Conservation (phyloP, 1,284 basidiomycete species). For the Pterulicium gracile region DNA sequence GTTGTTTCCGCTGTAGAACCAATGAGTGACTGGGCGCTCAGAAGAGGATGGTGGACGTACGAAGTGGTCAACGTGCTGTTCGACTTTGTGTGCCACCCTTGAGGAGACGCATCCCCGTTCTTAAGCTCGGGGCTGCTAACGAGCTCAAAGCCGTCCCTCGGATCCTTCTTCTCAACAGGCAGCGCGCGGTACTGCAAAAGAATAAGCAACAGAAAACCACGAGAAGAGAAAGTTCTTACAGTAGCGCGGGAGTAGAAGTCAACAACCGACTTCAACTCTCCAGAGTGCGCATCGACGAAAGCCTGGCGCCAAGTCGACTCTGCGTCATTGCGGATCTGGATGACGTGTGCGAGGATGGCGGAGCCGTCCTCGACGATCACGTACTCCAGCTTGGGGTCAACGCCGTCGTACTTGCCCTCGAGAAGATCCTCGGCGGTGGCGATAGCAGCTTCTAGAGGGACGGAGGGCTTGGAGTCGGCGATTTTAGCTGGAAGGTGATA, state of each 20-base stretch:
- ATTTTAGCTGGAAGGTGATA: slow-evolving; percentile 17
- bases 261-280: slow-evolving; percentile 39
- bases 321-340: slow-evolving; percentile 41
- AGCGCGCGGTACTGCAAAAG: slow-evolving; percentile 23
- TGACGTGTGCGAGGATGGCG: slow-evolving; percentile 34
- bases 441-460: slow-evolving; percentile 19
- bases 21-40: background rate
- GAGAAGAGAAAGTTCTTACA: slow-evolving; percentile 26
- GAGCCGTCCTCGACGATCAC: slow-evolving; percentile 32
- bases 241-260: slow-evolving; percentile 40
- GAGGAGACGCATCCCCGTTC: slow-evolving; percentile 18
- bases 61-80: slow-evolving; percentile 18
- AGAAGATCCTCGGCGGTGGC: slow-evolving; percentile 19
- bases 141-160: slow-evolving; percentile 18
- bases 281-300: slow-evolving; percentile 48
- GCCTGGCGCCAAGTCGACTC: slow-evolving; percentile 49
- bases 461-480: slow-evolving; percentile 19
- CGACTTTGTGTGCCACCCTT: slow-evolving; percentile 18
- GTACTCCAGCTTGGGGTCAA: slow-evolving; percentile 24
- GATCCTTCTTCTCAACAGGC: slow-evolving; percentile 19
- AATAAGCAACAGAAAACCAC: slow-evolving; percentile 1
- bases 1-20: slow-evolving; percentile 5
- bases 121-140: slow-evolving; percentile 21
- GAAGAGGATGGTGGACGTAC: slow-evolving; percentile 5
- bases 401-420: slow-evolving; percentile 22